These are phyloP conservation scores for Hortiboletus campestris DNA, from an alignment of 768 basidiomycete genomes.

Conservation along the genomic window DNA sequence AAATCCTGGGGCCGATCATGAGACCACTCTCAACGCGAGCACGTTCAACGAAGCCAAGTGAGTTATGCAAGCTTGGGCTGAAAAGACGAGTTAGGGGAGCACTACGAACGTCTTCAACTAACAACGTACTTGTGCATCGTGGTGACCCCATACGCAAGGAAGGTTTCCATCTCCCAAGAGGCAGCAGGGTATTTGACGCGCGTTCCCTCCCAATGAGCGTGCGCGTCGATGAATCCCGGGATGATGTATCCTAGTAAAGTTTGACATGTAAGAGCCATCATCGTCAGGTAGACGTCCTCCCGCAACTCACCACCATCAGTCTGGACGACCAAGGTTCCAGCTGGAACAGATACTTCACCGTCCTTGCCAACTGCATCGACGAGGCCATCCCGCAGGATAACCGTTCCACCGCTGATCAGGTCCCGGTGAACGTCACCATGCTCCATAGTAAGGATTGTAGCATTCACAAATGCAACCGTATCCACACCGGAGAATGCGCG, in stretches of 20 bases:
- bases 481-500: conserved; percentile 28
- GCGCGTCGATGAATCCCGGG: conserved; percentile 75
- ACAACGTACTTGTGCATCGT: conserved; percentile 67
- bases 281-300: background rate
- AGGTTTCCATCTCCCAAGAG: conserved; percentile 74
- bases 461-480: conserved; percentile 60
- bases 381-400: conserved; percentile 56
- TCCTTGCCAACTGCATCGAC: conserved; percentile 48
- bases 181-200: conserved; percentile 51
- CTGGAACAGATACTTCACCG: conserved; percentile 33
- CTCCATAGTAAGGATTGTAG: conserved; percentile 69
- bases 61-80: conserved; percentile 65
- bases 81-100: background rate
- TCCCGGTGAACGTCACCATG: conserved; percentile 49
- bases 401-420: conserved; percentile 48
- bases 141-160: conserved; percentile 75
- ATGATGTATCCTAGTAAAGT: conserved; percentile 51
- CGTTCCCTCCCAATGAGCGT: conserved; percentile 71
- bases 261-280: conserved; percentile 1
- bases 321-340: conserved; percentile 48
- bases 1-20: conserved; percentile 69
- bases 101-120: too few species aligned
- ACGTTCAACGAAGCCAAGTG: conserved; percentile 62
- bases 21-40: conserved; percentile 67
- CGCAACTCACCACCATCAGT: conserved; percentile 55